Percentiles rank a stretch among this genome's conserved stretches.
Conservation (phyloP, 441 rosid genomes). For the Croton laevigatus region DNA sequence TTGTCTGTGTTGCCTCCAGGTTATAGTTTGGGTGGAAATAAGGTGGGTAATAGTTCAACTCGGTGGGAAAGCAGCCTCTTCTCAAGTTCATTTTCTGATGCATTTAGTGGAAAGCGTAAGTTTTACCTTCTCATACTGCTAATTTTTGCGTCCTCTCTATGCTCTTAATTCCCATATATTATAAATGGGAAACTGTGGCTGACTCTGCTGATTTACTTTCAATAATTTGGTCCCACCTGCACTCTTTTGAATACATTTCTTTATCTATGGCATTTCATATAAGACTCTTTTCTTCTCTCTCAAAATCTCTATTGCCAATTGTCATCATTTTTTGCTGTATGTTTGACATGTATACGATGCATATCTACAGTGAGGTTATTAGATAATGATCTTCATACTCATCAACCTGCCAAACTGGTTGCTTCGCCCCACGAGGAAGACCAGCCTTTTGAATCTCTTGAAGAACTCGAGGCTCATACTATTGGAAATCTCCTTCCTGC, state of each 20-base stretch:
- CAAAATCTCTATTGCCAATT: not conserved
- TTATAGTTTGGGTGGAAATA: constrained; percentile 28
- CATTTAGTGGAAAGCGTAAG: constrained; percentile 58
- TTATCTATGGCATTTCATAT: not conserved
- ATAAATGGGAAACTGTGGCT: not conserved
- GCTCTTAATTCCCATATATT: not conserved
- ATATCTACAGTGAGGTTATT: constrained; percentile 52
- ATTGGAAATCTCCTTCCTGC: constrained; percentile 76
- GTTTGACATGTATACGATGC: constrained; percentile 18
- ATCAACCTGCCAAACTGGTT: constrained; percentile 39
- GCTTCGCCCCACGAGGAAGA: constrained; percentile 39
- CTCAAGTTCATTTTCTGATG: constrained; percentile 66
- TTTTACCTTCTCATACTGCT: constrained; percentile 1
- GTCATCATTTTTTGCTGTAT: constrained; percentile 7
- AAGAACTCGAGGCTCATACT: constrained; percentile 74
- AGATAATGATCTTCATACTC: constrained; percentile 33
- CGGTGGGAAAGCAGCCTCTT: constrained; percentile 66
- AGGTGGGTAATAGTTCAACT: constrained; percentile 27
- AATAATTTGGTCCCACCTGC: too few relatives aligned
- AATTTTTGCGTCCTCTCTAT: not conserved
- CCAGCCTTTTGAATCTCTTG: constrained; percentile 54
- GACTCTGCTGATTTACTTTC: not conserved
- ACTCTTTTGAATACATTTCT: not conserved
- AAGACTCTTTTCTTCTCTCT: constrained; percentile 10
- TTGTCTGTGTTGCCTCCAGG: constrained; percentile 30